These are phyloP conservation scores for Cyberlindnera petersonii DNA, from an alignment of 805 yeast species.

Conservation along the genomic window DNA sequence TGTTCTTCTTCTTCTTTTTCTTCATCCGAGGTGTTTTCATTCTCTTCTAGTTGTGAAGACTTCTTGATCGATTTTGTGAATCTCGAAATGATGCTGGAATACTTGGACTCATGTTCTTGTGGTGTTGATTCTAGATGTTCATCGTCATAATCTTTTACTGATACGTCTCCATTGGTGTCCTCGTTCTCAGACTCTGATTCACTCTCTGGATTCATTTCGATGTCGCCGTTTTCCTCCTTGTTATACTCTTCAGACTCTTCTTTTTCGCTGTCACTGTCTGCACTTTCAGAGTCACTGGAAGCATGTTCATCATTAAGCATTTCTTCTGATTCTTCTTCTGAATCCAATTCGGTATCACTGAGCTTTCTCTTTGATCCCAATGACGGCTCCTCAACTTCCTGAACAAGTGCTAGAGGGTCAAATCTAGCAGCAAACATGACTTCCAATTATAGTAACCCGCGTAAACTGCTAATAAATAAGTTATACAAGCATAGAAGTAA, in stretches of 20 bases:
- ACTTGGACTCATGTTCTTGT: slow-evolving; percentile 36
- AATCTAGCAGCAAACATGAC: slow-evolving; percentile 68
- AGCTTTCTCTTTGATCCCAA: slow-evolving; percentile 23
- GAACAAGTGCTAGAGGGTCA: slow-evolving; percentile 41
- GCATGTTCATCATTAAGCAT: slow-evolving; percentile 1
- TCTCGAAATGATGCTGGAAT: slow-evolving; percentile 48
- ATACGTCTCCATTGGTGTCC: slow-evolving; percentile 12
- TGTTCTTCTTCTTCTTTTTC: slow-evolving; percentile 27
- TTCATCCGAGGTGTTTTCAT: slow-evolving; percentile 21
- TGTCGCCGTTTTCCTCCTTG: slow-evolving; percentile 14
- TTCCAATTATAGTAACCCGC: too few species aligned
- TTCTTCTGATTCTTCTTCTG: slow-evolving; percentile 14
- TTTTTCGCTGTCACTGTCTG: slow-evolving; percentile 15
- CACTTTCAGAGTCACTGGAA: not conserved
- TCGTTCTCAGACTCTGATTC: slow-evolving; percentile 12
- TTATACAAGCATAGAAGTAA: too few species aligned
- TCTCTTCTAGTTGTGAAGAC: slow-evolving; percentile 11
- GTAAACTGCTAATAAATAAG: too few species aligned
- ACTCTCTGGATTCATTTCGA: slow-evolving; percentile 17
- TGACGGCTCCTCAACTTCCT: slow-evolving; percentile 1
- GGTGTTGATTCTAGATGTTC: slow-evolving; percentile 14
- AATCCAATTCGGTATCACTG: slow-evolving; percentile 14
- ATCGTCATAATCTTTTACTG: slow-evolving; percentile 9
- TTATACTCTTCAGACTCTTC: slow-evolving; percentile 12
- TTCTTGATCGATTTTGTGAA: slow-evolving; percentile 42